Evolutionary conservation across 768 basidiomycete genomes (phyloP).

Genomic region (Suillus discolor): DNA sequence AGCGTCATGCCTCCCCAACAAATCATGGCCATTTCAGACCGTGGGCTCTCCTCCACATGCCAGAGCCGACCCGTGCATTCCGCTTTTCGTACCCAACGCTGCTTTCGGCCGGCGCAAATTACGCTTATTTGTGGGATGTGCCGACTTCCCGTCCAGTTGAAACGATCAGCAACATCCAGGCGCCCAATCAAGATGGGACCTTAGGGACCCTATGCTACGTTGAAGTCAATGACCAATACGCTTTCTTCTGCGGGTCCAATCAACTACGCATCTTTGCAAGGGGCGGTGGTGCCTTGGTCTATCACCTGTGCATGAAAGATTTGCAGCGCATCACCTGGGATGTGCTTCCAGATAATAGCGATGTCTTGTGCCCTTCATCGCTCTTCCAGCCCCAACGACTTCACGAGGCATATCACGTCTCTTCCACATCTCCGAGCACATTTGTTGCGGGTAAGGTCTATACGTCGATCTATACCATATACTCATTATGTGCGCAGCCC

Average conservation of each 20-base stretch:
- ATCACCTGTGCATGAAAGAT: slow-evolving; percentile 44
- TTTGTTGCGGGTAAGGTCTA: slow-evolving; percentile 32
- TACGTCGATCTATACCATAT: neutral
- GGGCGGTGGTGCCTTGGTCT: slow-evolving; percentile 42
- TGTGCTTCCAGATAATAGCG: slow-evolving; percentile 24
- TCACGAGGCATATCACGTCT: slow-evolving; percentile 11
- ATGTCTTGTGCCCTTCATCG: slow-evolving; percentile 10
- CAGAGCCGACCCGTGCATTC: slow-evolving; percentile 52
- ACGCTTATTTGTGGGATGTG: slow-evolving; percentile 67
- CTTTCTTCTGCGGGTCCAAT: slow-evolving; percentile 56
- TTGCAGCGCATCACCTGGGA: slow-evolving; percentile 38
- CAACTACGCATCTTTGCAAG: slow-evolving; percentile 59
- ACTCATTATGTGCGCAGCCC: slow-evolving; percentile 27
- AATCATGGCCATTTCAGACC: slow-evolving; percentile 57
- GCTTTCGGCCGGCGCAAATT: slow-evolving; percentile 45
- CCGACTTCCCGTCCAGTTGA: slow-evolving; percentile 50
- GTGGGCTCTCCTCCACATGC: slow-evolving; percentile 57
- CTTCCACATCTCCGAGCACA: slow-evolving; percentile 8
- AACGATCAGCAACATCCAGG: slow-evolving; percentile 45
- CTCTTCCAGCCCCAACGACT: slow-evolving; percentile 27
- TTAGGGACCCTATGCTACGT: slow-evolving; percentile 56
- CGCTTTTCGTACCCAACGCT: slow-evolving; percentile 71
- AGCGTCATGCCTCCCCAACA: slow-evolving; percentile 14
- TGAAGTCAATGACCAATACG: slow-evolving; percentile 59
- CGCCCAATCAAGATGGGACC: neutral